phyloP scores from a whole-genome alignment of 2,329 filamentous ascomycete species.

The Nemania sp. region DNA sequence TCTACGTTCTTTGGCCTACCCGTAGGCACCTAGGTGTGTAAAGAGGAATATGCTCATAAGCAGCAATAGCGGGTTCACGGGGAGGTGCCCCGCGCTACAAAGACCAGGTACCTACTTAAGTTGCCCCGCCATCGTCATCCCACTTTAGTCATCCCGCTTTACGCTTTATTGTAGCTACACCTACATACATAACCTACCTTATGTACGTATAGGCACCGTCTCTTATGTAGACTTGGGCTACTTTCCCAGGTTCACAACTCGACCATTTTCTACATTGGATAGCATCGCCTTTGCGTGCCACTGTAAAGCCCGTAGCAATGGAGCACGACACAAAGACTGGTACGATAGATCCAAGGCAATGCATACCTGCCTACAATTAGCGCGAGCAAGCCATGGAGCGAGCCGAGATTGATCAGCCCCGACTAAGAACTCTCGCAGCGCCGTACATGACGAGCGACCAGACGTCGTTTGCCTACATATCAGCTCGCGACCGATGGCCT shows the following conservation, averaged over 20 bases:
- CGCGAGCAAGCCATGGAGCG: not conserved
- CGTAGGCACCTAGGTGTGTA: too few relatives aligned
- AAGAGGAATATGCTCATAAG: not conserved
- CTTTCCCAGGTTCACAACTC: not conserved
- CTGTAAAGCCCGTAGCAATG: slow-evolving; percentile 25
- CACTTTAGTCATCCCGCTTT: too few relatives aligned
- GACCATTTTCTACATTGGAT: not conserved
- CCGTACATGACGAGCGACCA: slow-evolving; percentile 83
- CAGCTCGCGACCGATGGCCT: slow-evolving; percentile 90
- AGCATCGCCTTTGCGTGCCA: not conserved
- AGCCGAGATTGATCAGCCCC: not conserved
- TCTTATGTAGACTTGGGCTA: not conserved
- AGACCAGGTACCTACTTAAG: not conserved
- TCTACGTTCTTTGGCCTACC: too few relatives aligned
- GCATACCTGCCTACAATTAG: not conserved
- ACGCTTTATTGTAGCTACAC: too few relatives aligned
- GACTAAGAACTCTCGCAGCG: slow-evolving; percentile 59
- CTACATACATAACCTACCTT: too few relatives aligned
- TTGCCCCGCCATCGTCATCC: slow-evolving; percentile 19
- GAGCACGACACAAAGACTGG: slow-evolving; percentile 69
- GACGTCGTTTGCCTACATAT: slow-evolving; percentile 87
- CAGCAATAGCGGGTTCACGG: not conserved
- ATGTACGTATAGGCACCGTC: too few relatives aligned
- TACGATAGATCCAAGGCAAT: slow-evolving; percentile 57
- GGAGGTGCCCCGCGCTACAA: slow-evolving; percentile 18